Conservation (phyloP, 192 early-diverging fungal species). For the Backusella mclennaniae region DNA sequence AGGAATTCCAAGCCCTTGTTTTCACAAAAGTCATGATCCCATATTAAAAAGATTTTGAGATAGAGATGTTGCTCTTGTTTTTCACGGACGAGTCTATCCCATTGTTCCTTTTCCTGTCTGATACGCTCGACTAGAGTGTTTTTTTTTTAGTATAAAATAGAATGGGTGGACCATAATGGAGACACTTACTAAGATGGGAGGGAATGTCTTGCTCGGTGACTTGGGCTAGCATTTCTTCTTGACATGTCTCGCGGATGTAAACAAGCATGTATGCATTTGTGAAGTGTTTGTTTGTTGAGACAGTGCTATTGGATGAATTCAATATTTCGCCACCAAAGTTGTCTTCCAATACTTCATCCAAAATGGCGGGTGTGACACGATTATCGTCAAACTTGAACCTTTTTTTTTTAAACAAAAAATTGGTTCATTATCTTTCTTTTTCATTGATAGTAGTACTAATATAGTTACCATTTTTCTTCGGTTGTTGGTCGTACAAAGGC, state of each 20-base stretch:
- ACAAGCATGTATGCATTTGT: slow-evolving; percentile 99
- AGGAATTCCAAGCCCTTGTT: slow-evolving; percentile 84
- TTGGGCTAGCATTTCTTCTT: slow-evolving; percentile 69
- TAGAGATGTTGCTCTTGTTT: slow-evolving; percentile 70
- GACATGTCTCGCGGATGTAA: slow-evolving; percentile 80
- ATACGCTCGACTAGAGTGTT: slow-evolving; percentile 41
- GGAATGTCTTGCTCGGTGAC: slow-evolving; percentile 75
- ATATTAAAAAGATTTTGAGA: slow-evolving; percentile 58
- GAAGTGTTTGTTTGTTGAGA: slow-evolving; percentile 66
- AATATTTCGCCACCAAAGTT: slow-evolving; percentile 84
- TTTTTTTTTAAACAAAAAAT: not conserved
- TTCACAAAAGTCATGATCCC: slow-evolving; percentile 60
- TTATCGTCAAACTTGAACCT: slow-evolving; percentile 93
- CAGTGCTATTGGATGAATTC: slow-evolving; percentile 13
- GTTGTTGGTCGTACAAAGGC: slow-evolving; percentile 80
- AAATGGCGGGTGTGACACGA: slow-evolving; percentile 75
- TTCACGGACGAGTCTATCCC: slow-evolving; percentile 63
- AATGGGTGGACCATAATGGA: too few relatives aligned
- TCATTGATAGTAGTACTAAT: not conserved
- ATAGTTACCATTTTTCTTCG: slow-evolving; percentile 69
- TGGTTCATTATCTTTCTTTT: not conserved
- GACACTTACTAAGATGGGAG: slow-evolving; percentile 48
- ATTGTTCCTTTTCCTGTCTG: slow-evolving; percentile 59
- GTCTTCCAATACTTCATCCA: slow-evolving; percentile 89
- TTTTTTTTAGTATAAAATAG: not conserved